Evolutionary conservation across 129 eudicot species (phyloP).

Genomic region (Kitagawia praeruptora): DNA sequence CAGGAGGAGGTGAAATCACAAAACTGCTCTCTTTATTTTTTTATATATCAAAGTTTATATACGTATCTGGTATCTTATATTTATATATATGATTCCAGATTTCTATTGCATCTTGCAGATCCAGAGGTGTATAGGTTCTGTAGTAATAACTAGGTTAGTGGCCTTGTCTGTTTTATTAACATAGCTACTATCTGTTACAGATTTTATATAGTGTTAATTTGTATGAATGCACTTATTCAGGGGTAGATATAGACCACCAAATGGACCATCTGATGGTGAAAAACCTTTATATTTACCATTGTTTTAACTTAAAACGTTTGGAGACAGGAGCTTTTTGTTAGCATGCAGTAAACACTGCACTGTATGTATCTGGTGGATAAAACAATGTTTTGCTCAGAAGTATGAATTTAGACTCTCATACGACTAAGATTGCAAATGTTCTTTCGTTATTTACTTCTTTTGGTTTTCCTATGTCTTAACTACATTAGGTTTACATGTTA

Average conservation of each 20-base stretch:
- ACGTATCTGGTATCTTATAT: neutral
- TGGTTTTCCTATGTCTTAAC: too few species aligned
- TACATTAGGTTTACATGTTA: too few species aligned
- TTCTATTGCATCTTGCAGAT: constrained; percentile 60
- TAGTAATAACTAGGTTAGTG: constrained; percentile 86
- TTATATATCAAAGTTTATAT: neutral
- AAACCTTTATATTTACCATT: constrained; percentile 86
- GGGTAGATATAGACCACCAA: constrained; percentile 92
- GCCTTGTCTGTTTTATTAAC: constrained; percentile 3
- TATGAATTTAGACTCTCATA: too few species aligned
- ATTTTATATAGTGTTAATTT: constrained; percentile 5
- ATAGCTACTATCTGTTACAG: neutral
- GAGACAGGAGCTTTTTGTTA: too few species aligned
- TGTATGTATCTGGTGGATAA: too few species aligned
- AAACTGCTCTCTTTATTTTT: neutral
- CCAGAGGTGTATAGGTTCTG: constrained; percentile 80
- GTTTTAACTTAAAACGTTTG: too few species aligned
- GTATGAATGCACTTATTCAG: constrained; percentile 32
- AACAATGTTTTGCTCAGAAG: too few species aligned
- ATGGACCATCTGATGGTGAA: constrained; percentile 78
- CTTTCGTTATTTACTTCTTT: too few species aligned
- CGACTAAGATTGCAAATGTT: too few species aligned
- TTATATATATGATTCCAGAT: neutral
- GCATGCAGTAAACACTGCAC: too few species aligned
- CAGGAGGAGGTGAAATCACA: constrained; percentile 37